Evolutionary conservation across 371 early-diverging fungal genomes (phyloP).

Genomic region (Blakeslea trispora): DNA sequence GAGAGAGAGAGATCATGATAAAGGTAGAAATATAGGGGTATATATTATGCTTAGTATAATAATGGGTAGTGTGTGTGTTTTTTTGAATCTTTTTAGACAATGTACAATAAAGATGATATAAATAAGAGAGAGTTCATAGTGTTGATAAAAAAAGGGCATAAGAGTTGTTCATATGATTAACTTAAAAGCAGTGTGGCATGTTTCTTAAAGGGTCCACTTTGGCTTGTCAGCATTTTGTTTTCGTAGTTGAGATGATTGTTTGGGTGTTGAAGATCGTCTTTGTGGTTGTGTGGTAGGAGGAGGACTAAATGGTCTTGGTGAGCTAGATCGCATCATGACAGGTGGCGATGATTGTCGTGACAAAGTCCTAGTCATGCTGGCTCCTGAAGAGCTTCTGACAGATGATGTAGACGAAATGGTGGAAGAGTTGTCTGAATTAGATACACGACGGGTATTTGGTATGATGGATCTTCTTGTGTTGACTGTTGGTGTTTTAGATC

Average conservation of each 20-base stretch:
- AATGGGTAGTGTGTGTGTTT: neutral
- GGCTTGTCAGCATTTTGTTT: slow-evolving; percentile 27
- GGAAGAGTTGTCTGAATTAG: slow-evolving; percentile 12
- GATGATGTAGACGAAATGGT: neutral
- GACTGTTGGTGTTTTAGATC: neutral
- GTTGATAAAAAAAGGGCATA: neutral
- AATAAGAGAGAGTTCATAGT: neutral
- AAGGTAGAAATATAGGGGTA: neutral
- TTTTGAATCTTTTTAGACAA: too few relatives aligned
- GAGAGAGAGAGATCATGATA: neutral
- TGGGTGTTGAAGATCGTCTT: slow-evolving; percentile 14
- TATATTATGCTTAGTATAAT: neutral
- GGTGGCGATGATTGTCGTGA: slow-evolving; percentile 32
- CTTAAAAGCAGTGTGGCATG: neutral
- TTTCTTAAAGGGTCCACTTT: slow-evolving; percentile 29
- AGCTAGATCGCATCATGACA: slow-evolving; percentile 14
- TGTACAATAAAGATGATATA: too few relatives aligned
- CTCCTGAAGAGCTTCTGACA: slow-evolving; percentile 11
- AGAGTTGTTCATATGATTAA: slow-evolving; percentile 1
- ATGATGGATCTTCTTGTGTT: slow-evolving; percentile 3
- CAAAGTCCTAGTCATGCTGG: slow-evolving; percentile 15
- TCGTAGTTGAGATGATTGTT: slow-evolving; percentile 21
- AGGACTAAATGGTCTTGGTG: slow-evolving; percentile 17
- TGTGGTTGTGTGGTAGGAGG: slow-evolving; percentile 12
- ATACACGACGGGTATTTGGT: slow-evolving; percentile 11